phyloP scores from a whole-genome alignment of 441 rosid species.

The Viola pubescens region DNA sequence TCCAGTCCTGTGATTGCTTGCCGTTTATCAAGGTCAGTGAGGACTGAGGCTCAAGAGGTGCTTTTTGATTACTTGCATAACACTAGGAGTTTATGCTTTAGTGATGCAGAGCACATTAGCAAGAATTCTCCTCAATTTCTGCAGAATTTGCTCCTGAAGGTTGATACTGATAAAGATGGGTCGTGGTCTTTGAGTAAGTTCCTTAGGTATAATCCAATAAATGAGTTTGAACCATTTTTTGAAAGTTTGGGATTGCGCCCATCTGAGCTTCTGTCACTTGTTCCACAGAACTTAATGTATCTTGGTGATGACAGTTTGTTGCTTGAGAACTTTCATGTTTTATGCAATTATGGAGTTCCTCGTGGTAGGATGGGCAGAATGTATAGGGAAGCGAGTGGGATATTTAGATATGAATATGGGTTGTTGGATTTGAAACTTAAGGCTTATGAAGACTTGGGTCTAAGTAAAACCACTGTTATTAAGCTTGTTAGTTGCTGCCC shows the following conservation, averaged over 20 bases:
- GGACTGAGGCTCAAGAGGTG: conserved; percentile 45
- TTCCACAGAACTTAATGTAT: conserved; percentile 43
- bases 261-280: conserved; percentile 31
- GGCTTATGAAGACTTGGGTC: conserved; percentile 53
- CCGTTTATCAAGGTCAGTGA: conserved; percentile 34
- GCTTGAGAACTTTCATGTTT: conserved; percentile 55
- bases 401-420: conserved; percentile 41
- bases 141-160: conserved; percentile 37
- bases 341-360: conserved; percentile 61
- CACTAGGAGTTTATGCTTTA: conserved; percentile 45
- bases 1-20: conserved; percentile 19
- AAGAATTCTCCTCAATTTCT: conserved; percentile 57
- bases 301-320: conserved; percentile 46
- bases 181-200: conserved; percentile 32
- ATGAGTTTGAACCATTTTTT: conserved; percentile 74
- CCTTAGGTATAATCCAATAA: conserved; percentile 66
- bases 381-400: conserved; percentile 48
- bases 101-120: conserved; percentile 79
- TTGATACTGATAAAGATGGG: conserved; percentile 38
- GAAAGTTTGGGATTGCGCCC: conserved; percentile 71
- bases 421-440: conserved; percentile 37
- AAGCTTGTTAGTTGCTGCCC: conserved; percentile 58
- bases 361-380: conserved; percentile 57
- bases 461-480: conserved; percentile 39
- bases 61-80: conserved; percentile 64